A percentile compares a stretch with the other conserved stretches of the same genome.
These are phyloP conservation scores for Fusarium sororula DNA, from an alignment of 2,329 filamentous ascomycete genomes.

Conservation along the genomic window DNA sequence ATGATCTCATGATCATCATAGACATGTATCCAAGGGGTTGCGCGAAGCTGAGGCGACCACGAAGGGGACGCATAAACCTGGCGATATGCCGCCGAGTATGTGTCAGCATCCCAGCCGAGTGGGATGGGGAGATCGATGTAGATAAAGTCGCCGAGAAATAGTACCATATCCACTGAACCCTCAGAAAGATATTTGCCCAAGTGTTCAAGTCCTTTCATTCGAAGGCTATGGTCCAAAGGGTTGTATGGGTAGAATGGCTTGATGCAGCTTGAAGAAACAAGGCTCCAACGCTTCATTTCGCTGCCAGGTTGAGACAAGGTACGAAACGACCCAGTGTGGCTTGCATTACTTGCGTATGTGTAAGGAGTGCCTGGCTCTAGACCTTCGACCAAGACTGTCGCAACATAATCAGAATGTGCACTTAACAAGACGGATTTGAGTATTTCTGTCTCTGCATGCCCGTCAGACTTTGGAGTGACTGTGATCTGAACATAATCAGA, in stretches of 20 bases:
- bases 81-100: neutral
- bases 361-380: neutral
- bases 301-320: neutral
- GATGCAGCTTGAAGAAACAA: neutral
- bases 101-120: neutral
- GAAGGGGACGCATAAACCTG: neutral
- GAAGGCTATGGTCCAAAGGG: neutral
- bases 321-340: neutral
- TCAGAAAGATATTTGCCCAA: neutral
- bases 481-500: neutral
- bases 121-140: neutral
- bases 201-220: neutral
- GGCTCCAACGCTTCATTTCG: neutral
- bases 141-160: neutral
- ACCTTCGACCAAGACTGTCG: neutral
- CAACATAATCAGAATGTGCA: neutral
- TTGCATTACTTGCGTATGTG: neutral
- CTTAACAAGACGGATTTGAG: rapidly evolving
- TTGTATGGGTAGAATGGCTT: neutral
- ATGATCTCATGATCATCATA: neutral
- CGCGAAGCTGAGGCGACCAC: neutral
- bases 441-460: rapidly evolving
- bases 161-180: neutral
- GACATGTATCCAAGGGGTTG: neutral
- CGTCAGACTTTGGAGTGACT: rapidly evolving